Evolutionary conservation across 148 eudicot genomes (phyloP), one percentile per base, ranked within the genome.

Genomic region (Limonium bicolor): DNA sequence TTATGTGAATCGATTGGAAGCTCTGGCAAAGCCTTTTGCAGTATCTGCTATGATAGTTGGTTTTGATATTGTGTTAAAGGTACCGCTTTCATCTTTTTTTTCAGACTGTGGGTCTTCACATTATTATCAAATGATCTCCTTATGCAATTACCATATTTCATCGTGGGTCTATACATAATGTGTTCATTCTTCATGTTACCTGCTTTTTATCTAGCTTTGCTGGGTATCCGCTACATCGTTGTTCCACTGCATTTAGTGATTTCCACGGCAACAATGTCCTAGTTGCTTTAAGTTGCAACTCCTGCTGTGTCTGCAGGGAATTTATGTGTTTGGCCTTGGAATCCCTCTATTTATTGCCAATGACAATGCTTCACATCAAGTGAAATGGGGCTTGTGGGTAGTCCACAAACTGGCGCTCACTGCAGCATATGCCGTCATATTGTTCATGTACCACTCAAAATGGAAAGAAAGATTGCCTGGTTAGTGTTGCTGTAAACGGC

Each of bases 381-480:
- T 58, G 58, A 78, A 78, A 55, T 78, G 80, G 74, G 80, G 80
- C 43, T 44, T 78, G 43, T 78, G 80, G 86, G 77, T 51, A 48
- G 53, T 73, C 50, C 86, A 78, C 68, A 73, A 70, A 65, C 72
- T 78, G 24, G 65, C 64, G 49, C 70, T 70, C 16, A 73, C 71
- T 26, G 69, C 69, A 18, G 74, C 68, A 12, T 78, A 78, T 54
- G 62, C 74, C 56, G 48, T 70, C 50, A 68, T 73, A 53, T 58
- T 78, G 31, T 67, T 64, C 67, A 73, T 73, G 67, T 78, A 78
- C 67, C 69, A 73, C 48, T 78, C 86, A 8, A 67, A 68, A 35
- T 73, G 72, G 67, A 59, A 77, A 61, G 86, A 73, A 41, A 78
- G 80, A 50, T 46, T 78, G 52, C 86, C 86, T 15, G 86, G 86